phyloP scores from a whole-genome alignment of 2,329 filamentous ascomycete genomes.

The Aspergillus hiratsukae region DNA sequence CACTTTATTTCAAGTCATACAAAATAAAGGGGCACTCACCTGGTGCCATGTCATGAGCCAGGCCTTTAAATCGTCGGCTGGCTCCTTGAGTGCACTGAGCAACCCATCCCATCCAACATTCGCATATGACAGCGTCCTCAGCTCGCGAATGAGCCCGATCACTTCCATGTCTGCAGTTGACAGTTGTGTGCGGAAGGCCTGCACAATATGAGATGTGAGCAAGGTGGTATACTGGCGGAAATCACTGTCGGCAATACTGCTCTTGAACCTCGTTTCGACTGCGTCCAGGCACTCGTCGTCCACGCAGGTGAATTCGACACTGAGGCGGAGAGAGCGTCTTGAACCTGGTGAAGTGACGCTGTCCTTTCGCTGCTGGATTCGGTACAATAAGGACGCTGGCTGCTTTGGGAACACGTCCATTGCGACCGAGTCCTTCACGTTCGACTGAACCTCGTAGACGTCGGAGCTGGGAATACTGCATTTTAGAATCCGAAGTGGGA shows the following conservation, averaged over 20 bases:
- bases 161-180: slow-evolving; percentile 50
- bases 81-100: slow-evolving; percentile 47
- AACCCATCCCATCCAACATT: slow-evolving; percentile 52
- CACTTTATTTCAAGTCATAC: slow-evolving; percentile 1
- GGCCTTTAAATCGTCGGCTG: slow-evolving; percentile 39
- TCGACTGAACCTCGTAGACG: slow-evolving; percentile 53
- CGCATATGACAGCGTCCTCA: slow-evolving; percentile 49
- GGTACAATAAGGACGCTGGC: slow-evolving; percentile 76
- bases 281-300: slow-evolving; percentile 63
- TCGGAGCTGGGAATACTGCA: slow-evolving; percentile 68
- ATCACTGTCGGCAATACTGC: slow-evolving; percentile 44
- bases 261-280: slow-evolving; percentile 44
- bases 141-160: slow-evolving; percentile 50
- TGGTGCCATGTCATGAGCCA: slow-evolving; percentile 58
- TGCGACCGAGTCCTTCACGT: slow-evolving; percentile 38
- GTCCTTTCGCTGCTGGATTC: slow-evolving; percentile 49
- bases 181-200: slow-evolving; percentile 43
- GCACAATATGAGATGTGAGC: slow-evolving; percentile 48
- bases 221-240: slow-evolving; percentile 48
- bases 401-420: slow-evolving; percentile 74
- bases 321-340: slow-evolving; percentile 50
- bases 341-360: slow-evolving; percentile 17
- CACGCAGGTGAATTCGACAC: slow-evolving; percentile 70
- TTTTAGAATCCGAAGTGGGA: slow-evolving; percentile 69
- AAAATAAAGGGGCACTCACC: slow-evolving; percentile 31